phyloP scores from a whole-genome alignment of 495 filamentous ascomycete species.

The Neurospora sp. region DNA sequence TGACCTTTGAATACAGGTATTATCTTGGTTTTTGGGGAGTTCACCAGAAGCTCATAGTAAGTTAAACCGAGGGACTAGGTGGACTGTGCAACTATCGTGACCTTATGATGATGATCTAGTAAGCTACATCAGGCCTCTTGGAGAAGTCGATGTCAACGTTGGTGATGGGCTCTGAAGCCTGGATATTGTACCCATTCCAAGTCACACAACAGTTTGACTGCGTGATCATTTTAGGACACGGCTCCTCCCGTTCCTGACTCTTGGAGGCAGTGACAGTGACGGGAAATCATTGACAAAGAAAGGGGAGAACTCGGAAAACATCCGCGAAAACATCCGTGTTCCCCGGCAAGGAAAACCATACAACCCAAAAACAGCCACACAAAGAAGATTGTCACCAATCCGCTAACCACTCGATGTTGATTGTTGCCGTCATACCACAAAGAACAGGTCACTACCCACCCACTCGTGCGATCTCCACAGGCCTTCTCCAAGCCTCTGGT shows the following conservation, averaged over 20 bases:
- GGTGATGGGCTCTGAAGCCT: neutral
- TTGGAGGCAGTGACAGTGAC: neutral
- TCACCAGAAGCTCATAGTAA: neutral
- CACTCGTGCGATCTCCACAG: neutral
- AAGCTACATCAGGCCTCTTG: neutral
- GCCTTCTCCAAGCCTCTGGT: neutral
- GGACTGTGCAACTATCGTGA: neutral
- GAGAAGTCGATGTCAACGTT: neutral
- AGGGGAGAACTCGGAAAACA: neutral
- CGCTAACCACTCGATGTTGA: neutral
- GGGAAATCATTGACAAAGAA: neutral
- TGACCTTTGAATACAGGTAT: neutral
- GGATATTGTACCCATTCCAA: neutral
- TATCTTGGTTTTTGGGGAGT: neutral
- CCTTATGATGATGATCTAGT: neutral
- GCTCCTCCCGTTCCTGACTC: neutral
- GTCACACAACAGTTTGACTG: neutral
- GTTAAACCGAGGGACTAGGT: neutral
- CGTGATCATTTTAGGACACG: neutral
- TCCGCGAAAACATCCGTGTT: neutral
- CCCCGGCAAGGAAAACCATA: neutral
- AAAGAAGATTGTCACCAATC: neutral
- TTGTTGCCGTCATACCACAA: neutral
- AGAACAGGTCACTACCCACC: neutral
- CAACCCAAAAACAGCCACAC: neutral